Conservation (phyloP, 768 basidiomycete genomes). For the Multifurca ochricompacta region DNA sequence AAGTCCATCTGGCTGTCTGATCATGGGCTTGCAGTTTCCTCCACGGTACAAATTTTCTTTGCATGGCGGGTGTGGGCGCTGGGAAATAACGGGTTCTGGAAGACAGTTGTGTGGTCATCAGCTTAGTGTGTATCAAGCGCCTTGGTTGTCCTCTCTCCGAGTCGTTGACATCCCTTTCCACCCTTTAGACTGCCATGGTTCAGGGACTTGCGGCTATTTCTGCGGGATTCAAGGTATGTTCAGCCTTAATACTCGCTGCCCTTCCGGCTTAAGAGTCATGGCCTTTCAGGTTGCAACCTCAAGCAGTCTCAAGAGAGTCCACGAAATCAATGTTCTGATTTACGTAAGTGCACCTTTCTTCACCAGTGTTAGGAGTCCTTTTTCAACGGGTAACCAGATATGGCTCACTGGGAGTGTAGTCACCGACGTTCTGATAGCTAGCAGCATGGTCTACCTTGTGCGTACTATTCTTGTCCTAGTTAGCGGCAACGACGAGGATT, state of each 20-base stretch:
- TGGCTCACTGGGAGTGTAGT: background rate
- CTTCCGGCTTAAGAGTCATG: background rate
- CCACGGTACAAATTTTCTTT: constrained; percentile 4
- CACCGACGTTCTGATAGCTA: background rate
- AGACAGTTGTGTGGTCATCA: background rate
- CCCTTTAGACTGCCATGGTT: background rate
- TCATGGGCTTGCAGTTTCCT: background rate
- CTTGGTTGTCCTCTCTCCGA: background rate
- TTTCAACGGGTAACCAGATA: background rate
- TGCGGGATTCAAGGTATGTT: background rate
- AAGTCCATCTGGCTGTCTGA: background rate
- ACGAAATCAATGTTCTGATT: background rate
- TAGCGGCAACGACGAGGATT: too few relatives aligned
- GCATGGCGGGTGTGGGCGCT: background rate
- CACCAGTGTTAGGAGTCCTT: background rate
- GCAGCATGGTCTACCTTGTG: constrained; percentile 4
- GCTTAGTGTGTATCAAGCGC: background rate
- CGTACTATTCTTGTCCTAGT: background rate
- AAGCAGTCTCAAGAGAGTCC: background rate
- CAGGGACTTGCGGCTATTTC: background rate
- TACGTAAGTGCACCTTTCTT: background rate
- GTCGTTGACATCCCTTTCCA: background rate
- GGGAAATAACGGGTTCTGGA: background rate
- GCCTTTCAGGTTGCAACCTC: background rate
- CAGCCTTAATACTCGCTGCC: too few relatives aligned